Evolutionary conservation across 495 filamentous ascomycete genomes (phyloP).

Genomic region (Trichoderma asperelloides): DNA sequence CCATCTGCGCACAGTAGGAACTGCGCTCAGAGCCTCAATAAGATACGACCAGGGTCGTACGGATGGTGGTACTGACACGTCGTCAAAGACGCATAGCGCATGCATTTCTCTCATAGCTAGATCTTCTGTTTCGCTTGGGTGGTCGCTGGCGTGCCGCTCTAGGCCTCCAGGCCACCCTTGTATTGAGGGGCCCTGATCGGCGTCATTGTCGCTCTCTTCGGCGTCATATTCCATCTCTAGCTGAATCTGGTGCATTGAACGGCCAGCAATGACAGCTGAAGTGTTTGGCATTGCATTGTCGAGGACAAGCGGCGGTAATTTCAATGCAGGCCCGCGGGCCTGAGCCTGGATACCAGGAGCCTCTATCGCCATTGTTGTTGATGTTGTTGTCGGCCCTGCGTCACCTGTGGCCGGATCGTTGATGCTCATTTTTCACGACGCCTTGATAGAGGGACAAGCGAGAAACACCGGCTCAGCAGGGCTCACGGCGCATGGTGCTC

Average conservation of each 20-base stretch:
- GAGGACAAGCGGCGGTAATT: not conserved
- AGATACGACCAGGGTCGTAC: constrained; percentile 1
- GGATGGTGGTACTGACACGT: not conserved
- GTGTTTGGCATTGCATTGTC: not conserved
- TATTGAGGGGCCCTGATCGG: constrained; percentile 5
- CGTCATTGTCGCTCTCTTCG: constrained; percentile 4
- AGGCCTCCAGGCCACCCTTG: constrained; percentile 1
- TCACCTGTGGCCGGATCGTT: not conserved
- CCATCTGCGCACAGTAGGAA: constrained; percentile 2
- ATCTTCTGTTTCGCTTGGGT: not conserved
- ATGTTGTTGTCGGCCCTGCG: not conserved
- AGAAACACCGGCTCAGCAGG: constrained; percentile 3
- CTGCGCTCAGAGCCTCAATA: not conserved
- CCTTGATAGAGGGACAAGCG: not conserved
- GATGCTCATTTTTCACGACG: constrained; percentile 4
- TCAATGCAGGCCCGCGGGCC: not conserved
- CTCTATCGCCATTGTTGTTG: not conserved
- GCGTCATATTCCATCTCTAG: constrained; percentile 6
- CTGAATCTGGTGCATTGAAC: constrained; percentile 2
- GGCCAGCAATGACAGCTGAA: not conserved
- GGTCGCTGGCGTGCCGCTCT: constrained; percentile 1
- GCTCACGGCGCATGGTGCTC: constrained; percentile 5
- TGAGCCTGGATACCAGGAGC: not conserved
- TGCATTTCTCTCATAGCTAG: constrained; percentile 7
- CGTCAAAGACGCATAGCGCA: constrained; percentile 3